A percentile compares a stretch with the other conserved stretches of the same genome.
These are phyloP conservation scores for Globisporangium nagaii DNA, from an alignment of 352 stramenopile species.

Conservation along the genomic window DNA sequence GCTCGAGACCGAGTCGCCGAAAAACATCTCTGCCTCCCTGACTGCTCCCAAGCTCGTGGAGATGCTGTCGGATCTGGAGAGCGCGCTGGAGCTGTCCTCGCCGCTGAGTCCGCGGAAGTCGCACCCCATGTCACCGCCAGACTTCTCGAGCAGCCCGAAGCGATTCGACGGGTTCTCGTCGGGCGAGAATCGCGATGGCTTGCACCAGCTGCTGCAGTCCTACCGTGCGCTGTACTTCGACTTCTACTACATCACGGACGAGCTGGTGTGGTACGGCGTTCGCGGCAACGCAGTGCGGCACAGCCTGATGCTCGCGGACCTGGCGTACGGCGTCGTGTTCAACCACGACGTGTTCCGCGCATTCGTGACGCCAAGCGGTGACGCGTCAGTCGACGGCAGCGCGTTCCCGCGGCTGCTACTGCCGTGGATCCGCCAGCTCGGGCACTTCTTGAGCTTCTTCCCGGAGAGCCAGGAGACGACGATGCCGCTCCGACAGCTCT, in stretches of 20 bases:
- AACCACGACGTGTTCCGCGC: conserved; percentile 77
- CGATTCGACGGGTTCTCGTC: conserved; percentile 13
- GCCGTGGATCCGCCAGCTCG: conserved; percentile 82
- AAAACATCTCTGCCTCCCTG: conserved; percentile 13
- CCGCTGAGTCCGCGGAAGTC: conserved; percentile 59
- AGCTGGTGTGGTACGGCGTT: conserved; percentile 85
- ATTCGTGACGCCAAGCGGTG: conserved; percentile 30
- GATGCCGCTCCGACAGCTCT: conserved; percentile 66
- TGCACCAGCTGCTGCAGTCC: conserved; percentile 64
- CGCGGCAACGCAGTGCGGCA: conserved; percentile 77
- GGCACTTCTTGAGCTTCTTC: conserved; percentile 85
- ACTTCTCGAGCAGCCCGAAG: conserved; percentile 23
- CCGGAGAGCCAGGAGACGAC: conserved; percentile 82
- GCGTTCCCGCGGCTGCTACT: conserved; percentile 67
- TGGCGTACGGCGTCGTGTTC: conserved; percentile 83
- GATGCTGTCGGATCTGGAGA: conserved; percentile 60
- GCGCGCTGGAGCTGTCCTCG: conserved; percentile 55
- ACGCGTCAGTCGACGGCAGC: conserved; percentile 15
- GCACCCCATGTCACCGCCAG: conserved; percentile 16
- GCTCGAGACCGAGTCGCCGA: conserved; percentile 13
- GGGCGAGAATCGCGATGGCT: conserved; percentile 26
- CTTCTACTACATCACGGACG: conserved; percentile 90
- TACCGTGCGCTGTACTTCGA: conserved; percentile 86
- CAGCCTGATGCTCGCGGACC: conserved; percentile 72
- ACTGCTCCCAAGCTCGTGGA: conserved; percentile 30